Evolutionary conservation across 495 filamentous ascomycete species (phyloP), one percentile per base, ranked within the genome.

Genomic region (Trichocladium uniseriatum): DNA sequence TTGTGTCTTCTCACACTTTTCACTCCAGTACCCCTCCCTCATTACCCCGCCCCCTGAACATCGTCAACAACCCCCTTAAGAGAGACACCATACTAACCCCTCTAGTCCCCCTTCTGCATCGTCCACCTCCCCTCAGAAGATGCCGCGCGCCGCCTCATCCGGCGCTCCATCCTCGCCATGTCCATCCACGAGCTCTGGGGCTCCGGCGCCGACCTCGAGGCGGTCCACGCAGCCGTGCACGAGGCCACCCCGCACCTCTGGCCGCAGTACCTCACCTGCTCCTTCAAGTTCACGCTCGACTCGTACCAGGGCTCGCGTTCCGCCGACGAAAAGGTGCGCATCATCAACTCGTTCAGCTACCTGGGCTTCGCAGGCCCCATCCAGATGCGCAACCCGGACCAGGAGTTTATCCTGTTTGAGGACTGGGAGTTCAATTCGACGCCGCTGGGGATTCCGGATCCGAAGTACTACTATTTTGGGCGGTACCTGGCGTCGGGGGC

Each of bases 131-230:
- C 73, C 35, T 78, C 87, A 48, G 76, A 79, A 55, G 70, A 71
- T 39, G 77, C 79, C 37, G 90, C 90, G 13, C 66, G 68, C 10
- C 64, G 70, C 9, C 71, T 97, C 9, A 74, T 94, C 35, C 64
- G 69, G 38, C 84, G 92, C 49, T 86, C 81, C 40, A 84, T 97
- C 55, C 79, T 96, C 32, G 76, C 78, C 49, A 84, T 85, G 66
- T 80, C 77, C 15, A 83, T 97, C 60, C 84, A 86, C 67, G 89
- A 94, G 62, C 78, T 95, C 53, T 97, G 92, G 92, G 90, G 85
- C 24, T 66, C 71, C 37, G 89, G 85, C 29, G 54, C 66, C 20
- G 79, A 69, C 43, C 87, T 92, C 57, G 69, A 77, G 18, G 72
- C 75, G 35, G 72, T 96, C 10, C 87, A 95, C 63, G 67, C 65